These are phyloP conservation scores for Sporobolus alterniflorus DNA, from an alignment of 202 grass and related monocot genomes.

Conservation along the genomic window DNA sequence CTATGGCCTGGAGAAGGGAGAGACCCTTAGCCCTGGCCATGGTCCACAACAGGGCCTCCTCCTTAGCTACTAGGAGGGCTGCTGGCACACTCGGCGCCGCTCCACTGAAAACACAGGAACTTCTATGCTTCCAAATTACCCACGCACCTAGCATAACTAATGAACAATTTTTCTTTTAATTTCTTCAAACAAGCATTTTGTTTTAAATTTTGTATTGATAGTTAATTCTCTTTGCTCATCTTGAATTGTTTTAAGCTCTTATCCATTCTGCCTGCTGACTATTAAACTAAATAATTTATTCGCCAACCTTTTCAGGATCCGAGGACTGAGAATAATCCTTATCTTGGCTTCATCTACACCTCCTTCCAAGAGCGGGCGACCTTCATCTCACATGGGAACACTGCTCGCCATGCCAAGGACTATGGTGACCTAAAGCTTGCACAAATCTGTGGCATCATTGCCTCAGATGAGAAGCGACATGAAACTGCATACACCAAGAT, in stretches of 20 bases:
- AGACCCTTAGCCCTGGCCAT: no score
- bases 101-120: no score
- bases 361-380: slow-evolving; percentile 96
- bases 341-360: slow-evolving; percentile 97
- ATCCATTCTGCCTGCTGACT: neutral
- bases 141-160: no score
- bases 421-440: slow-evolving; percentile 88
- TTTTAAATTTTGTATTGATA: slow-evolving; percentile 2
- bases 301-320: slow-evolving; percentile 68
- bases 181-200: neutral
- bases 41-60: no score
- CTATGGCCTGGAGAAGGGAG: no score
- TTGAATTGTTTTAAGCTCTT: neutral
- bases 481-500: slow-evolving; percentile 97
- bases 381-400: slow-evolving; percentile 97
- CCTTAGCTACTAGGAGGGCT: no score
- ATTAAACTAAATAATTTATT: slow-evolving; percentile 11
- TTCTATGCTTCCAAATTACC: no score
- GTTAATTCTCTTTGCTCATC: neutral
- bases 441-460: slow-evolving; percentile 95
- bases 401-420: slow-evolving; percentile 88
- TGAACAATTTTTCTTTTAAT: neutral
- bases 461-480: slow-evolving; percentile 92
- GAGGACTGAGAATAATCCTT: slow-evolving; percentile 95
- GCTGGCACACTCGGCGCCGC: no score